These are phyloP conservation scores for Melaleuca quinquenervia DNA, from an alignment of 345 rosid species.

Conservation along the genomic window DNA sequence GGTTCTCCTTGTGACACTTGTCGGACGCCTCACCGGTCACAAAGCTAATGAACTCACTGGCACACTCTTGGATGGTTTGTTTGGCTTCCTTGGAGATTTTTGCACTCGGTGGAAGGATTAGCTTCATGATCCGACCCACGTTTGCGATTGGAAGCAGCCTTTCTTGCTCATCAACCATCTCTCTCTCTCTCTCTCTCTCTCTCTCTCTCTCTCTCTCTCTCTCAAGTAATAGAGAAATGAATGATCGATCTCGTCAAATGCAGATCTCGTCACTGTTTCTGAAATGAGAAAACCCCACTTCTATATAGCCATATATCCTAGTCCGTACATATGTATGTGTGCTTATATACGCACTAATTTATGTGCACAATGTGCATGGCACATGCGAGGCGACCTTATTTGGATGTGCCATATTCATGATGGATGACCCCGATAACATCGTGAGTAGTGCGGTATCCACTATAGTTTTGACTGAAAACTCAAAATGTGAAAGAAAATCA, in stretches of 20 bases:
- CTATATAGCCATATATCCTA: no score
- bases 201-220: background rate
- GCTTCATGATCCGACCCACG: constrained; percentile 72
- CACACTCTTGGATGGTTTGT: constrained; percentile 76
- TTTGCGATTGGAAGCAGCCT: constrained; percentile 66
- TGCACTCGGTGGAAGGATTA: constrained; percentile 56
- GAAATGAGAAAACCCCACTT: background rate
- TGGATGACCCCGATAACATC: background rate
- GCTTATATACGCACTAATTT: background rate
- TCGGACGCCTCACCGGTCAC: constrained; percentile 82
- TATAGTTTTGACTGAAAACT: background rate
- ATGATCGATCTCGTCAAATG: background rate
- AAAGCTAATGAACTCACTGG: constrained; percentile 76
- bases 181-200: background rate
- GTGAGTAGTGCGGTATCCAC: background rate
- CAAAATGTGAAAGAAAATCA: background rate
- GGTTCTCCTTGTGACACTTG: constrained; percentile 76
- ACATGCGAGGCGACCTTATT: background rate
- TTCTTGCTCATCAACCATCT: constrained; percentile 54
- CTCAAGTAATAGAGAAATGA: background rate
- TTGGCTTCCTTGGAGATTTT: constrained; percentile 84
- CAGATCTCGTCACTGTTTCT: background rate
- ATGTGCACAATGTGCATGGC: background rate
- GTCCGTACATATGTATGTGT: background rate
- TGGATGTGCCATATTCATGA: background rate